Evolutionary conservation across 2,329 filamentous ascomycete genomes (phyloP).

Genomic region (Alternaria gaisen): DNA sequence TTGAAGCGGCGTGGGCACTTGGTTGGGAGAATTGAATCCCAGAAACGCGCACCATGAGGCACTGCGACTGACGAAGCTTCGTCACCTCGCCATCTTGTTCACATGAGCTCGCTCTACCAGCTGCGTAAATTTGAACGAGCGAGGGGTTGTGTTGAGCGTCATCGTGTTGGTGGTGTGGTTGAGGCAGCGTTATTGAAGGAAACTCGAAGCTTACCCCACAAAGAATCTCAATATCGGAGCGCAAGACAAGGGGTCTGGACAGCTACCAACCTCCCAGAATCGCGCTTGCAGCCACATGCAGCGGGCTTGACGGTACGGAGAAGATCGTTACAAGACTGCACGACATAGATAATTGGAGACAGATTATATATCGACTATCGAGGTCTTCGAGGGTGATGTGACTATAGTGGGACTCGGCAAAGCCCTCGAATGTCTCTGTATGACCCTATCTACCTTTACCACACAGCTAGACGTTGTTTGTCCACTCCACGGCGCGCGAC

Average conservation of each 20-base stretch:
- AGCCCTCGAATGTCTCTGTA: neutral
- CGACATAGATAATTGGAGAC: neutral
- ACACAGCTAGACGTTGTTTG: slow-evolving; percentile 6
- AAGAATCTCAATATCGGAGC: slow-evolving; percentile 6
- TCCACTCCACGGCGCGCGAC: slow-evolving; percentile 12
- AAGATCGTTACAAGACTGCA: neutral
- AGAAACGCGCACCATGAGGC: neutral
- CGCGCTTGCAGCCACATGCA: slow-evolving; percentile 7
- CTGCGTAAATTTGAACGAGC: neutral
- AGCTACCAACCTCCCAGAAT: slow-evolving; percentile 7
- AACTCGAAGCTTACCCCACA: slow-evolving; percentile 18
- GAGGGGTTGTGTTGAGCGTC: slow-evolving; percentile 2
- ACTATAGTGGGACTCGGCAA: slow-evolving; percentile 6
- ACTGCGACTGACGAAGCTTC: neutral
- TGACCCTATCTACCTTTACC: slow-evolving; percentile 11
- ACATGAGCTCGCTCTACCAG: neutral
- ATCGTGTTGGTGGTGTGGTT: slow-evolving; percentile 11
- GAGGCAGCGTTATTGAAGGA: slow-evolving; percentile 7
- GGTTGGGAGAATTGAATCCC: slow-evolving; percentile 1
- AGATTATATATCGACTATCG: neutral
- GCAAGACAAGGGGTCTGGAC: slow-evolving; percentile 4
- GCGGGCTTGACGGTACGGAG: neutral
- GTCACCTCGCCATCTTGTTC: neutral
- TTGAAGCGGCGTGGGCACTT: neutral
- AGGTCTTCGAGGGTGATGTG: neutral